Percentiles rank a stretch among this genome's conserved stretches.
These are phyloP conservation scores for Nakaseomyces sp. DNA, from an alignment of 1,139 yeast genomes.

Conservation along the genomic window DNA sequence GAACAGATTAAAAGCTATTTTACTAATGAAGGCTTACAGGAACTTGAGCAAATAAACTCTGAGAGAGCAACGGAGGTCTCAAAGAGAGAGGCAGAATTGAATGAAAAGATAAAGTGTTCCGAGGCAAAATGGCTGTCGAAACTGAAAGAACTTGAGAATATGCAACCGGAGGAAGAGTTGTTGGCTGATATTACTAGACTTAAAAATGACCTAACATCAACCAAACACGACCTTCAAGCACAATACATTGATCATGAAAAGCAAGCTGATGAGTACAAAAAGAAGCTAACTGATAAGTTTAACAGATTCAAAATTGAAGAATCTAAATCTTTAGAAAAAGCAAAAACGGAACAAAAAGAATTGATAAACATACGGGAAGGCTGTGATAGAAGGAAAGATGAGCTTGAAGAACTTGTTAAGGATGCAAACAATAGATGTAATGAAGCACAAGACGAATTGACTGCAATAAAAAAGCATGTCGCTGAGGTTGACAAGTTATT, in stretches of 20 bases:
- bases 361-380: constrained; percentile 9
- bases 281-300: constrained; percentile 8
- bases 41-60: constrained; percentile 17
- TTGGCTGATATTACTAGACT: constrained; percentile 7
- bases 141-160: constrained; percentile 11
- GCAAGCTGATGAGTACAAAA: constrained; percentile 7
- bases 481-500: constrained; percentile 10
- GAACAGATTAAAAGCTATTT: neutral
- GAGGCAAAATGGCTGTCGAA: constrained; percentile 10
- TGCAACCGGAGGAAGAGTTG: constrained; percentile 9
- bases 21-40: constrained; percentile 7
- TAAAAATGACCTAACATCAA: constrained; percentile 5
- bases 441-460: neutral
- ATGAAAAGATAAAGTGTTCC: constrained; percentile 7
- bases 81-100: constrained; percentile 3
- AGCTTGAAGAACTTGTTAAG: constrained; percentile 9
- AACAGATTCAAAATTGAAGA: constrained; percentile 9
- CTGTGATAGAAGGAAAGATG: constrained; percentile 7
- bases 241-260: constrained; percentile 6
- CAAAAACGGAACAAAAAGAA: constrained; percentile 12
- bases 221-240: constrained; percentile 9
- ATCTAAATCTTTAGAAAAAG: constrained; percentile 9
- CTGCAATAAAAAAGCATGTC: neutral
- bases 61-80: constrained; percentile 7
- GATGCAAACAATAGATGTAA: neutral